Evolutionary conservation across 2,329 filamentous ascomycete genomes (phyloP), one percentile per base, ranked within the genome.

Genomic region (Neopestalotiopsis sp.): DNA sequence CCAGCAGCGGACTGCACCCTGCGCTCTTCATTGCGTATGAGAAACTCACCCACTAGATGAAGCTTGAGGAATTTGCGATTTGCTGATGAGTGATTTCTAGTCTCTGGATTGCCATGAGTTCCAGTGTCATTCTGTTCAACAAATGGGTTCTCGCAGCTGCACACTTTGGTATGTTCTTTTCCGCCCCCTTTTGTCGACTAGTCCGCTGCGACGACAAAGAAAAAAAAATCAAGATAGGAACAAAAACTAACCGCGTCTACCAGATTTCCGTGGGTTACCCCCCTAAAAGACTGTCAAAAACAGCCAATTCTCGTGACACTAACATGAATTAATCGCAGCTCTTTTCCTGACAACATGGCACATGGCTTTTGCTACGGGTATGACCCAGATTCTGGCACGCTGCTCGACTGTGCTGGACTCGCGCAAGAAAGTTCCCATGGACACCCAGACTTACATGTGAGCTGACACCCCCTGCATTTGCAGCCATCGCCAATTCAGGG

Each of bases 91-190:
- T 68, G 3, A 32, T n/a, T n/a, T 40, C n/a, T 68, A 88, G 86
- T 67, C 88, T 90, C 75, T 97, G 94, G 94, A 97, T 97, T 75
- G 86, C 93, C 73, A 88, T 97, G 78, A 95, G 93, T 76, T 95
- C 94, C 72, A 87, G 89, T 76, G 94, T 95, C 72, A 97, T 97
- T 79, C 84, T 97, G 71, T 97, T 97, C 87, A 97, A 97, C 87
- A 97, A 97, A 84, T 95, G 92, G 89, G 90, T 97, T 67, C 87
- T 97, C 69, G 89, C 93, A 78, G 90, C 88, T 69, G 88, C 88
- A 76, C 87, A 91, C 69, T 95, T 95, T 81, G 87, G 92, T 94
- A 84, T 85, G 91, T 60, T 10, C 24, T 28, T 24, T 42, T 32
- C 61, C 49, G 32, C 10, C 14, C 65, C 64, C 42, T 20, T 9